phyloP scores from a whole-genome alignment of 768 basidiomycete species.

The Coprinopsis cinerea region DNA sequence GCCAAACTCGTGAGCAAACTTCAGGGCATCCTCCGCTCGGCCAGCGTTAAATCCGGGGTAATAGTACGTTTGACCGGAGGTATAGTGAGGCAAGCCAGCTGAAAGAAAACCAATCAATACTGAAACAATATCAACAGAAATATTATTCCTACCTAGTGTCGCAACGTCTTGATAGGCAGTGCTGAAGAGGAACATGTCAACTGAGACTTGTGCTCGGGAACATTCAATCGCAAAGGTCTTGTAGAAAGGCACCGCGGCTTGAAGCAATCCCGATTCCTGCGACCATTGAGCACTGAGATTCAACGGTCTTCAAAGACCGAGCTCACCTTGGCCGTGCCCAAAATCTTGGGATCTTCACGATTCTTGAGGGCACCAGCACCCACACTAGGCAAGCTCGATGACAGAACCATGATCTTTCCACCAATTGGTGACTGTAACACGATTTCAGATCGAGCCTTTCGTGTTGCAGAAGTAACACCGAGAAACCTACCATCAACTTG shows the following conservation, averaged over 20 bases:
- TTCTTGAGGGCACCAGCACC: constrained; percentile 93
- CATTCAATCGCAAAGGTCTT: constrained; percentile 99
- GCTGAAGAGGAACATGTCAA: constrained; percentile 99
- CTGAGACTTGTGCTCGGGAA: constrained; percentile 92
- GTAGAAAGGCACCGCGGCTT: constrained; percentile 93
- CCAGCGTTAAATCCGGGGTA: constrained; percentile 98
- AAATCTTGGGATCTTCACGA: constrained; percentile 91
- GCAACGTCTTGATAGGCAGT: constrained; percentile 93
- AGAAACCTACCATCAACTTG: constrained; percentile 73
- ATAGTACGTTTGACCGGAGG: constrained; percentile 96
- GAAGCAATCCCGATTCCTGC: constrained; percentile 86
- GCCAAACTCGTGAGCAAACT: constrained; percentile 97
- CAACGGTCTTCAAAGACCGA: not conserved
- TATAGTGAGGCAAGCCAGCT: constrained; percentile 95
- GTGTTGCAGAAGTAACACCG: not conserved
- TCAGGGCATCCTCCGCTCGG: constrained; percentile 91
- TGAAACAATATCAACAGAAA: not conserved
- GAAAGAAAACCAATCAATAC: constrained; percentile 1
- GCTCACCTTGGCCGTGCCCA: constrained; percentile 85
- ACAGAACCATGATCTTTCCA: constrained; percentile 87
- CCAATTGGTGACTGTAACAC: constrained; percentile 74
- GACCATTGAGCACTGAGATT: not conserved
- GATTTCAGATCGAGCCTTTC: not conserved
- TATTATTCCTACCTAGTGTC: constrained; percentile 58
- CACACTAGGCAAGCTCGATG: constrained; percentile 78